A percentile compares a stretch with the other conserved stretches of the same genome.
These are phyloP conservation scores for Lyophyllum atratum DNA, from an alignment of 768 basidiomycete species.

Conservation along the genomic window DNA sequence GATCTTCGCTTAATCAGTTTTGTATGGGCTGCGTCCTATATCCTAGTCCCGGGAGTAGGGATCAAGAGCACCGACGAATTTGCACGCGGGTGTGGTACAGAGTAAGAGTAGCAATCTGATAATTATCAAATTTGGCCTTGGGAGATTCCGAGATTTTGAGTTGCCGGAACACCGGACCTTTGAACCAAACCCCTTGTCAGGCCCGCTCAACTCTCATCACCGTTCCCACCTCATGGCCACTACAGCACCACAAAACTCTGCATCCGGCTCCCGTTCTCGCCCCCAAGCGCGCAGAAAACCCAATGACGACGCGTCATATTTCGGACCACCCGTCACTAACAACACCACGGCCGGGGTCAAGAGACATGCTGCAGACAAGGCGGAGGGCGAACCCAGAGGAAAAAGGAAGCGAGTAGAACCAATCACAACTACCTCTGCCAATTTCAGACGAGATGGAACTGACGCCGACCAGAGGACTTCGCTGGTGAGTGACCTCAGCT, in stretches of 20 bases:
- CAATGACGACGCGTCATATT: slow-evolving; percentile 73
- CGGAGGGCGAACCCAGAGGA: slow-evolving; percentile 71
- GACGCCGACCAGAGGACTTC: slow-evolving; percentile 43
- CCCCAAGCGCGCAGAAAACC: slow-evolving; percentile 63
- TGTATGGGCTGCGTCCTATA: not conserved
- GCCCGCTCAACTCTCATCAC: slow-evolving; percentile 14
- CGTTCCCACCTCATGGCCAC: slow-evolving; percentile 33
- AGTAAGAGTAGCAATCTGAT: slow-evolving; percentile 7
- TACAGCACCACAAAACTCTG: slow-evolving; percentile 26
- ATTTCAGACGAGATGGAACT: slow-evolving; percentile 33
- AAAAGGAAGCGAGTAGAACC: slow-evolving; percentile 74
- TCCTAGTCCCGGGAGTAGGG: not conserved
- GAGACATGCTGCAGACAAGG: slow-evolving; percentile 65
- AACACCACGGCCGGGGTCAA: slow-evolving; percentile 51
- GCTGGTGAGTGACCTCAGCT: slow-evolving; percentile 36
- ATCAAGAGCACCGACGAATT: not conserved
- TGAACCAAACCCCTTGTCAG: not conserved
- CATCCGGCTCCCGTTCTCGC: slow-evolving; percentile 59
- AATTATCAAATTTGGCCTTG: slow-evolving; percentile 6
- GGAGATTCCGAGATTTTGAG: not conserved
- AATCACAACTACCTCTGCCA: slow-evolving; percentile 22
- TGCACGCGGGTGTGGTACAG: slow-evolving; percentile 9
- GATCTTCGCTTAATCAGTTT: not conserved
- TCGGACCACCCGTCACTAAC: slow-evolving; percentile 51
- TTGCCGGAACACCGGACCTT: slow-evolving; percentile 14